A percentile compares a stretch with the other conserved stretches of the same genome.
These are phyloP conservation scores for Ceratobasidium papillatum DNA, from an alignment of 1,284 basidiomycete species.

Conservation along the genomic window DNA sequence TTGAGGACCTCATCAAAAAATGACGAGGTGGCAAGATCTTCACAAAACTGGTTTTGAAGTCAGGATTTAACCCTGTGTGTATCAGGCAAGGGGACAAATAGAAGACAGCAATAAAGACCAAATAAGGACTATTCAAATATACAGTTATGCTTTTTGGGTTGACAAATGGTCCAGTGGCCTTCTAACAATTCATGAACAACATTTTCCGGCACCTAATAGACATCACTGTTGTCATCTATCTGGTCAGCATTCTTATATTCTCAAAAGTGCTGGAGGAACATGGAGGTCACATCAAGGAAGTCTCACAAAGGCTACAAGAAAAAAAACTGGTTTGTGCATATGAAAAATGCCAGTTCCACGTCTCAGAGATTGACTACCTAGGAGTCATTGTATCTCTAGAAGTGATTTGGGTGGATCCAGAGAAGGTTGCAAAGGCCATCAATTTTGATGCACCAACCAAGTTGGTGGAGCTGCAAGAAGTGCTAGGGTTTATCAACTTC, in stretches of 20 bases:
- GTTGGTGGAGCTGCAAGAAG: conserved; percentile 47
- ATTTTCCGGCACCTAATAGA: conserved; percentile 49
- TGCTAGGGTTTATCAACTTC: conserved; percentile 49
- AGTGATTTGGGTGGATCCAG: conserved; percentile 48
- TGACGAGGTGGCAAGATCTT: conserved; percentile 45
- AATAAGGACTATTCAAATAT: conserved; percentile 27
- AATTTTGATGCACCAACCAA: conserved; percentile 49
- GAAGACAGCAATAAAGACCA: conserved; percentile 52
- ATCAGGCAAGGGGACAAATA: conserved; percentile 49
- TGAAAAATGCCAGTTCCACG: conserved; percentile 48
- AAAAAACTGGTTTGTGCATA: conserved; percentile 43
- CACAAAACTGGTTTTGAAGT: conserved; percentile 50
- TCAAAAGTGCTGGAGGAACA: background rate
- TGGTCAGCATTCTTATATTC: conserved; percentile 38
- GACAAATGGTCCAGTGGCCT: conserved; percentile 54
- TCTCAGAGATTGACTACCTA: conserved; percentile 49
- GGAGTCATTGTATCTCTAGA: conserved; percentile 47
- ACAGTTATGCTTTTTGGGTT: conserved; percentile 48
- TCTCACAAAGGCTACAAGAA: conserved; percentile 34
- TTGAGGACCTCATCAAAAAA: background rate
- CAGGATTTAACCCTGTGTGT: conserved; percentile 50
- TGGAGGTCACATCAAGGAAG: too few species aligned
- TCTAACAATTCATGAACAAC: conserved; percentile 49
- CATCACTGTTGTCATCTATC: conserved; percentile 40
- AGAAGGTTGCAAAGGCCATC: conserved; percentile 48